Percentiles rank a stretch among this genome's conserved stretches.
phyloP scores from a whole-genome alignment of 257 asterid species.

The Solanum phureja region DNA sequence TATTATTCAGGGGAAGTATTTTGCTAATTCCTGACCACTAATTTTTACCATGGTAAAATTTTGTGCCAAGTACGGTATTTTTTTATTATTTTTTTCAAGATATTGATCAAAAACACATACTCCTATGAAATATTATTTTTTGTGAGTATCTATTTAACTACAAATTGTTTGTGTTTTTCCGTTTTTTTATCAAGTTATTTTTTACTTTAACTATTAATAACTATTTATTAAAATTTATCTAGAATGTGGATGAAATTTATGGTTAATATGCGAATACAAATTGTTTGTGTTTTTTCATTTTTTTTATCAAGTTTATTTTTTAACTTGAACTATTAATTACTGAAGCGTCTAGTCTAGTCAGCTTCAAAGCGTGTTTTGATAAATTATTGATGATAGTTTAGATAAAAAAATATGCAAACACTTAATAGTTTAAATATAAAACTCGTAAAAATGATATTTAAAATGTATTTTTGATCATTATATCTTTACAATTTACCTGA shows the following conservation, averaged over 20 bases:
- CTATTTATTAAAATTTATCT: no score
- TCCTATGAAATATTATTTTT: no score
- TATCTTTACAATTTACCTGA: accelerated
- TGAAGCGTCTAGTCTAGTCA: accelerated
- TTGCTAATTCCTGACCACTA: background rate
- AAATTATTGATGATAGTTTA: background rate
- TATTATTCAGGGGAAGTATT: background rate
- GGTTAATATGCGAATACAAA: no score
- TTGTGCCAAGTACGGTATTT: background rate
- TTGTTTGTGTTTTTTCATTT: background rate
- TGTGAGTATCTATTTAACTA: no score
- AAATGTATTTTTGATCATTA: background rate
- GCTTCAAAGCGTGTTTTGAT: background rate
- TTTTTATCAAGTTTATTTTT: no score
- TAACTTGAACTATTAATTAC: background rate
- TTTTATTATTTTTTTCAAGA: no score
- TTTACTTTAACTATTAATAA: no score
- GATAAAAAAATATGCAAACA: background rate
- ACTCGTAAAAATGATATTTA: background rate
- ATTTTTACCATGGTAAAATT: background rate
- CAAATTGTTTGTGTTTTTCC: no score
- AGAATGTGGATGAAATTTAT: background rate
- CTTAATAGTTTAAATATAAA: accelerated
- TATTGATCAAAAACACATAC: background rate
- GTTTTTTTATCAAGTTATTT: no score